These are phyloP conservation scores for Globisporangium solare DNA, from an alignment of 352 stramenopile species.

Conservation along the genomic window DNA sequence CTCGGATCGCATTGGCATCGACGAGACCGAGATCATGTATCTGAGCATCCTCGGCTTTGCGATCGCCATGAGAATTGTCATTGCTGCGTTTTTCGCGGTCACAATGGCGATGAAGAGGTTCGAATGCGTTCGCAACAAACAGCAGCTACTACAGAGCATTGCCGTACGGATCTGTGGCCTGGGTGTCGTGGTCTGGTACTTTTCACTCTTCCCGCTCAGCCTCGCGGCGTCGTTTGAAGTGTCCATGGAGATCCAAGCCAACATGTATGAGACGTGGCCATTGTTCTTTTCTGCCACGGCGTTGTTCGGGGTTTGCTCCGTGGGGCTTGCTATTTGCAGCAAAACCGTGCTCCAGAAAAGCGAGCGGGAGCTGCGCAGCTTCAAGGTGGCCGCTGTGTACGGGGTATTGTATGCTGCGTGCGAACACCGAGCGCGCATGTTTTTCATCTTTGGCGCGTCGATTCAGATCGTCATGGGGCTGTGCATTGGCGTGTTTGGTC, in stretches of 20 bases:
- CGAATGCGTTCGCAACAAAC: constrained; percentile 1
- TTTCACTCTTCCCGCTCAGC: constrained; percentile 35
- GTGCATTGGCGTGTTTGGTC: constrained; percentile 28
- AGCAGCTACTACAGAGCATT: constrained; percentile 13
- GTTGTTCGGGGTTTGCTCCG: constrained; percentile 21
- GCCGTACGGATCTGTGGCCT: constrained; percentile 32
- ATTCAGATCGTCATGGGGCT: constrained; percentile 28
- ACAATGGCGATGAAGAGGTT: constrained; percentile 8
- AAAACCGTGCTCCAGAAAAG: constrained; percentile 17
- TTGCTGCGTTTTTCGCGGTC: constrained; percentile 13
- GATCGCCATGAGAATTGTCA: constrained; percentile 17
- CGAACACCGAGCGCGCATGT: constrained; percentile 28
- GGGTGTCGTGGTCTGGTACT: constrained; percentile 33
- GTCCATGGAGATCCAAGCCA: constrained; percentile 16
- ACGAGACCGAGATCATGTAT: constrained; percentile 20
- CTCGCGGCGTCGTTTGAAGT: constrained; percentile 31
- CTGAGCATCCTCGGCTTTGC: constrained; percentile 23
- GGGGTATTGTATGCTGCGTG: constrained; percentile 34
- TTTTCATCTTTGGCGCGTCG: constrained; percentile 28
- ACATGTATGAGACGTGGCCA: constrained; percentile 14
- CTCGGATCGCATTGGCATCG: constrained; percentile 25
- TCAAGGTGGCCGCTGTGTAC: constrained; percentile 22
- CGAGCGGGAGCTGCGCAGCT: constrained; percentile 22
- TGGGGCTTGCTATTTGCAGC: constrained; percentile 14
- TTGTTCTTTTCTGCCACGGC: constrained; percentile 17